Evolutionary conservation across 306 rosid genomes (phyloP), one percentile per base, ranked within the genome.

Genomic region (Citrullus colocynthis): DNA sequence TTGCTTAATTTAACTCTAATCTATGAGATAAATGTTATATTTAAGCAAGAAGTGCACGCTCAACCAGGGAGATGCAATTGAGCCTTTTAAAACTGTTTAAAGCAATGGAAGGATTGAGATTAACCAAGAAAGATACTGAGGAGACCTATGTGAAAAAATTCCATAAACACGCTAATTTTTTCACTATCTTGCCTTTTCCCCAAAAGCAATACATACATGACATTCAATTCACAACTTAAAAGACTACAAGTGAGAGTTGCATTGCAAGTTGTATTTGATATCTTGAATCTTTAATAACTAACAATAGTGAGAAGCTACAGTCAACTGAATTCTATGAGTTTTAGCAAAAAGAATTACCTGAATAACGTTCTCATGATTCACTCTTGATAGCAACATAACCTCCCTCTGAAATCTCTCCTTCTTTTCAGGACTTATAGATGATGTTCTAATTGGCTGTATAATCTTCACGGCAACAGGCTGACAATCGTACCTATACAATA

Each of bases 321-420:
- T 24, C 28, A 24, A 24, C 28, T 72, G 24, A 72, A 51, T 30
- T 72, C 24, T 11, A 56, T 8, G 12, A n/a, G 57, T 80, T 13
- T 49, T 5, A 74, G 34, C 74, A 54, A 61, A 21, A 54, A 32
- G 8, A 72, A 18, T 57, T 64, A 90, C 96, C 91, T 86, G 85
- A 7, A 87, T 82, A 73, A 90, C 42, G 67, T 86, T 87, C 8
- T 78, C 82, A 79, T 88, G 96, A 45, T 84, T 69, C 32, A 82
- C 70, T 74, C 28, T 86, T 17, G 93, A 59, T 20, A 85, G 85
- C 79, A 87, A 39, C 5, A 59, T 73, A 12, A 88, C 90, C 86
- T 90, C 96, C 78, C 87, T 83, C 76, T 87, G 88, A 72, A 88
- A 88, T 44, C 51, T 87, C n/a, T 79, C 87, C 83, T 82, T 85